phyloP scores from a whole-genome alignment of 805 yeast species.

The Candida patagonica region DNA sequence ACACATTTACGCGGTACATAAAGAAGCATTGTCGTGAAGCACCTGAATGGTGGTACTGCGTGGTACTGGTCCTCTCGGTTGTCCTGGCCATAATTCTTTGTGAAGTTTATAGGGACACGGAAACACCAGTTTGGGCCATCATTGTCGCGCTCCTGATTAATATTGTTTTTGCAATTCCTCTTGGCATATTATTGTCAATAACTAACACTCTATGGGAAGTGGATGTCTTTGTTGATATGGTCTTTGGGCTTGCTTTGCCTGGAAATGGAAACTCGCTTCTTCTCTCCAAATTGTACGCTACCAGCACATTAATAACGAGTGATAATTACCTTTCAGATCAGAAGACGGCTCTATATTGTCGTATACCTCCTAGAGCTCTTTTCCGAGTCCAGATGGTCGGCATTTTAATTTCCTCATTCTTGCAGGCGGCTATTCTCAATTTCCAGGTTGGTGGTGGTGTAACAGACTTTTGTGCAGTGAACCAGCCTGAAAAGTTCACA shows the following conservation, averaged over 20 bases:
- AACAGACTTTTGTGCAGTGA: conserved; percentile 22
- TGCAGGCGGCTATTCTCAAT: conserved; percentile 19
- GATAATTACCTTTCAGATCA: conserved; percentile 44
- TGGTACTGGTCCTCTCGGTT: conserved; percentile 35
- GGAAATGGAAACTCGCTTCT: conserved; percentile 50
- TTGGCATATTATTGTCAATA: conserved; percentile 50
- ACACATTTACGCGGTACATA: conserved; percentile 13
- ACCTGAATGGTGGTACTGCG: conserved; percentile 61
- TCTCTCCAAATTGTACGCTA: conserved; percentile 50
- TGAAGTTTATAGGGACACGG: conserved; percentile 9
- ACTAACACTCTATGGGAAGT: conserved; percentile 50
- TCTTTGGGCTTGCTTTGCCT: conserved; percentile 57
- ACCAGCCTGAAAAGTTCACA: conserved; percentile 27
- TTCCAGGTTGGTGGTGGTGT: conserved; percentile 20
- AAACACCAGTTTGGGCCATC: conserved; percentile 39
- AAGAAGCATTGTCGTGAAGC: conserved; percentile 43
- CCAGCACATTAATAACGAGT: conserved; percentile 56
- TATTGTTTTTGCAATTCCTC: conserved; percentile 50
- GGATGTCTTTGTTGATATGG: conserved; percentile 52
- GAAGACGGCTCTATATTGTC: conserved; percentile 50
- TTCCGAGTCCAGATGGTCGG: conserved; percentile 31
- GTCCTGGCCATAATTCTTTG: conserved; percentile 15
- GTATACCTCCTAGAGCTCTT: conserved; percentile 17
- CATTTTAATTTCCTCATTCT: conserved; percentile 32
- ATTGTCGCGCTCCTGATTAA: conserved; percentile 46